Base-by-base conservation (phyloP, 176 grass and related monocot genomes). In the Raddia guianensis region DNA sequence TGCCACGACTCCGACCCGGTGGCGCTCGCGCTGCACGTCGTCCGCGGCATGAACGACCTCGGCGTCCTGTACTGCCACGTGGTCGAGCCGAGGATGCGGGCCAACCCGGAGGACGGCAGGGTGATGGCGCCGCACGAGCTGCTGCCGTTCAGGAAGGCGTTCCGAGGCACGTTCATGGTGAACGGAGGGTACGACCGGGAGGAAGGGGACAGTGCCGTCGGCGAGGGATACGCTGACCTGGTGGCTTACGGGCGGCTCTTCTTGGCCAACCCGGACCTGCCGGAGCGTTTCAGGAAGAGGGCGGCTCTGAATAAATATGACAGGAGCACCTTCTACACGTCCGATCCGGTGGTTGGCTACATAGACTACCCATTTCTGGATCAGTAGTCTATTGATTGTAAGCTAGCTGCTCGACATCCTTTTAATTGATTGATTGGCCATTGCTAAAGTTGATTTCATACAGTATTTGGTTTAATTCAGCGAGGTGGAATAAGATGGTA, bases 251-350 rank as follows among this genome's bases (percentile, higher is more conserved):
- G 64, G 0, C 27, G 82, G 37, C 56, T 15, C 2, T 85, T 85
- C 74, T 7, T 85, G 2, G 82, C 82, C 3, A 85, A 78, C 53
- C 82, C 82, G 0, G 82, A 85, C 45, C 35, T 85, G 64, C 80
- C 70, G 0, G 42, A 2, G 49, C 49, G 49, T 10, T 50, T 50
- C 49, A 50, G 12, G 11, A 12, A 50, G 9, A 50, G 12, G 49
- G 49, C 49, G 11, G 49, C 49, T 50, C 49, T 50, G 49, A 84
- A 85, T 74, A 85, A 78, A 64, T 85, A 78, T 12, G 56, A 85
- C 55, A 21, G 82, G 73, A 50, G 2, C 16, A 71, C 82, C 12
- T 85, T 85, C 61, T 85, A 85, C 16, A 71, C 66, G 21, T 63
- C 82, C 0, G 82, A 85, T 47, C 82, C 82, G 0, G 54, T 85